These are phyloP conservation scores for Arthroderma uncinatum DNA, from an alignment of 2,329 filamentous ascomycete genomes.

Conservation along the genomic window DNA sequence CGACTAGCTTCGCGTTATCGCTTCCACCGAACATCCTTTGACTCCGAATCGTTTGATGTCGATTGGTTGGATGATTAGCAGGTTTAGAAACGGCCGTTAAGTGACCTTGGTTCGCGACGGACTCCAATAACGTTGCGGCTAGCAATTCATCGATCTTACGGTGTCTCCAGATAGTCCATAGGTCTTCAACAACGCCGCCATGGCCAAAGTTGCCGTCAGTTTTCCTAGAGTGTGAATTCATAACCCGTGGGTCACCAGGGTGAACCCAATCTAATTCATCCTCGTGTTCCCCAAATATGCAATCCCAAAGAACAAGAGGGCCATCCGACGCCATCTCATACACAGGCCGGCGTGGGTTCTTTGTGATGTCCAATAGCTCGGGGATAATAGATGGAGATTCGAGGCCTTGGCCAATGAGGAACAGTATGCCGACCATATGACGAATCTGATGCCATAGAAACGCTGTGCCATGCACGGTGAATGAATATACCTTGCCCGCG, in stretches of 20 bases:
- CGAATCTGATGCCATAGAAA: conserved; percentile 98
- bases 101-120: conserved; percentile 39
- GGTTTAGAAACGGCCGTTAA: conserved; percentile 22
- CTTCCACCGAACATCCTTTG: conserved; percentile 50
- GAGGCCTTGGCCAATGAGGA: conserved; percentile 78
- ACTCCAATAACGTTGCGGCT: conserved; percentile 59
- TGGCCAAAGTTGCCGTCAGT: conserved; percentile 52
- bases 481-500: conserved; percentile 61
- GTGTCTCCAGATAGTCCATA: conserved; percentile 76
- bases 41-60: conserved; percentile 27
- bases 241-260: conserved; percentile 52
- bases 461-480: conserved; percentile 77
- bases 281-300: conserved; percentile 60
- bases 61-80: conserved; percentile 16
- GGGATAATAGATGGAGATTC: conserved; percentile 64
- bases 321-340: conserved; percentile 88
- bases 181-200: conserved; percentile 56
- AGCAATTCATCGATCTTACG: conserved; percentile 85
- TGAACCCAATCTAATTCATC: conserved; percentile 70
- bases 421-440: conserved; percentile 86
- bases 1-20: conserved; percentile 42
- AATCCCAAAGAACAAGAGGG: conserved; percentile 92
- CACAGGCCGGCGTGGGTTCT: conserved; percentile 63
- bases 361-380: conserved; percentile 60
- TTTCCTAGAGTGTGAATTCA: conserved; percentile 25